Conservation (phyloP, 306 rosid species). For the Acmispon strigosus region DNA sequence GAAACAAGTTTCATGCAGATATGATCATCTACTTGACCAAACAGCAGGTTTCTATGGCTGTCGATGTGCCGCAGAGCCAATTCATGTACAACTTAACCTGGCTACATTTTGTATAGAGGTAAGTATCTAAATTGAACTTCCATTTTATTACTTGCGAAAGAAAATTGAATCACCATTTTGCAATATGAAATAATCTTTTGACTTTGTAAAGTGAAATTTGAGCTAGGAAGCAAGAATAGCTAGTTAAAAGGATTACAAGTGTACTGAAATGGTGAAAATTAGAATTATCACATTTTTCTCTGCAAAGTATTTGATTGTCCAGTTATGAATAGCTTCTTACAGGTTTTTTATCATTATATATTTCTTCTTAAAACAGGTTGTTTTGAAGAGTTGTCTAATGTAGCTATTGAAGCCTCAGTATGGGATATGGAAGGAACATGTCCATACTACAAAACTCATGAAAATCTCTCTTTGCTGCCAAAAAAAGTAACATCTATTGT, state of each 20-base stretch:
- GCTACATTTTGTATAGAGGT: conserved; percentile 69
- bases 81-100: conserved; percentile 87
- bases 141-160: conserved; percentile 1
- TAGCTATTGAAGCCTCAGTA: conserved; percentile 74
- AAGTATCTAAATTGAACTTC: conserved; percentile 9
- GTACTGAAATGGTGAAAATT: not conserved
- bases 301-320: not conserved
- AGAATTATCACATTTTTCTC: not conserved
- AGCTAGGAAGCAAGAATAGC: not conserved
- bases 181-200: not conserved
- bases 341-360: conserved; percentile 16
- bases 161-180: not conserved
- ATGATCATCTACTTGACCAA: conserved; percentile 91
- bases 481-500: conserved; percentile 37
- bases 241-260: not conserved
- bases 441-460: conserved; percentile 54
- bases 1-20: too few species aligned
- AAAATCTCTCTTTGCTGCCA: conserved; percentile 24
- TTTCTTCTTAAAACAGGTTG: conserved; percentile 53
- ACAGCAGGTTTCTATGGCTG: conserved; percentile 94
- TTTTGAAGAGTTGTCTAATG: conserved; percentile 56
- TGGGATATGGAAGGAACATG: conserved; percentile 93
- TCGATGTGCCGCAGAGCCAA: conserved; percentile 79
- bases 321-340: conserved; percentile 7
- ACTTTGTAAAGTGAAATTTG: not conserved